phyloP scores from a whole-genome alignment of 2,329 filamentous ascomycete genomes.

The Venturia nashicola region DNA sequence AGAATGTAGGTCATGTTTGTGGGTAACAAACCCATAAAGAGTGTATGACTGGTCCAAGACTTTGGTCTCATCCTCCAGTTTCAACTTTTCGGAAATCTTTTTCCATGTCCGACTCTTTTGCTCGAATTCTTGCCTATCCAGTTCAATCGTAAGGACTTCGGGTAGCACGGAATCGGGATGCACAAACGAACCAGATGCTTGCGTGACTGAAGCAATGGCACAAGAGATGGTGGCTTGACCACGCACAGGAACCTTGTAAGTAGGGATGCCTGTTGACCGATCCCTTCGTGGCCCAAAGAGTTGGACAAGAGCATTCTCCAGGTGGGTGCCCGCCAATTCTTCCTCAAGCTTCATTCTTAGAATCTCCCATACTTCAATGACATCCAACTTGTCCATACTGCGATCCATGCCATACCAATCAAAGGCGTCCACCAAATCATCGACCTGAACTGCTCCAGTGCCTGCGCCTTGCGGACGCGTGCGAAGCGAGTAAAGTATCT shows the following conservation, averaged over 20 bases:
- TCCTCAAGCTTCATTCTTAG: conserved; percentile 39
- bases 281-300: conserved; percentile 33
- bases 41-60: conserved; percentile 38
- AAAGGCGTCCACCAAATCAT: conserved; percentile 19
- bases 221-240: conserved; percentile 27
- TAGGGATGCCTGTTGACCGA: conserved; percentile 19
- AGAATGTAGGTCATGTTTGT: conserved; percentile 45
- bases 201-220: conserved; percentile 24
- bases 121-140: conserved; percentile 46
- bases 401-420: conserved; percentile 29
- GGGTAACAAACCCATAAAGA: conserved; percentile 48
- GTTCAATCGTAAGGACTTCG: conserved; percentile 40
- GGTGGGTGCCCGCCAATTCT: conserved; percentile 35
- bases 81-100: conserved; percentile 43
- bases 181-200: conserved; percentile 13
- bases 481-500: conserved; percentile 38
- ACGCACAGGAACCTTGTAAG: conserved; percentile 23
- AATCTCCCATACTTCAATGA: conserved; percentile 43
- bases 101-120: conserved; percentile 41
- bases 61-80: conserved; percentile 40
- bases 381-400: conserved; percentile 32
- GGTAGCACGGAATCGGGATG: conserved; percentile 25
- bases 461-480: conserved; percentile 25
- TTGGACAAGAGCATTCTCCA: conserved; percentile 26
- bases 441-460: conserved; percentile 10